Evolutionary conservation across 2,329 filamentous ascomycete species (phyloP).

Genomic region (Cercospora beticola): DNA sequence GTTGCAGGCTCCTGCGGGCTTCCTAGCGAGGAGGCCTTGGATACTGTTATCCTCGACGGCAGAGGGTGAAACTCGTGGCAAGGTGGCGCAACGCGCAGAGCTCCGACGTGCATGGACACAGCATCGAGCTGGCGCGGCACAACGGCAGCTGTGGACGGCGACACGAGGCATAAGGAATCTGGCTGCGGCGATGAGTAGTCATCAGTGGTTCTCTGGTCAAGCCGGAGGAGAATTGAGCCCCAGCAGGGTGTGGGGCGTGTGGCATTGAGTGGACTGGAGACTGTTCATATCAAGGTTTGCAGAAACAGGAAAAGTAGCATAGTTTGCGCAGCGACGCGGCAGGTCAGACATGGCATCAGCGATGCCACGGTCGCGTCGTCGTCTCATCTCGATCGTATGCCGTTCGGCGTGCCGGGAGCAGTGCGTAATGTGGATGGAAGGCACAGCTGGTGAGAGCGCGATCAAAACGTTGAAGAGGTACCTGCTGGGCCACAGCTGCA

Average conservation of each 20-base stretch:
- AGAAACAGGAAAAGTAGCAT: neutral
- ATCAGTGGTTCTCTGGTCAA: neutral
- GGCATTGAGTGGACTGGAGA: neutral
- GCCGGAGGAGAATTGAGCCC: neutral
- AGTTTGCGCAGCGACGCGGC: neutral
- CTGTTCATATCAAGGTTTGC: neutral
- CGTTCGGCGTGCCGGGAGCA: neutral
- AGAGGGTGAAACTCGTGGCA: neutral
- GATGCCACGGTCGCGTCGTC: neutral
- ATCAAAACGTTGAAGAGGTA: slow-evolving; percentile 10
- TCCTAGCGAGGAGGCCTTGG: neutral
- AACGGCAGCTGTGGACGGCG: neutral
- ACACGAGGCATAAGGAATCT: neutral
- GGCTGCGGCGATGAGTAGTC: neutral
- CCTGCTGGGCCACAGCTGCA: slow-evolving; percentile 12
- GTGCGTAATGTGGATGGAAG: neutral
- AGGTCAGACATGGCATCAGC: neutral
- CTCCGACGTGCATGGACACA: neutral
- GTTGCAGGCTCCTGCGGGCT: neutral
- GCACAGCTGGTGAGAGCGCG: neutral
- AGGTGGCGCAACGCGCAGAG: neutral
- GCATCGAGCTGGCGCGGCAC: neutral
- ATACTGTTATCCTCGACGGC: neutral
- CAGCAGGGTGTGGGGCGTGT: neutral
- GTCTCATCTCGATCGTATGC: neutral